These are phyloP conservation scores for Rhodotorula sp. DNA, from an alignment of 1,284 basidiomycete species.

Conservation along the genomic window DNA sequence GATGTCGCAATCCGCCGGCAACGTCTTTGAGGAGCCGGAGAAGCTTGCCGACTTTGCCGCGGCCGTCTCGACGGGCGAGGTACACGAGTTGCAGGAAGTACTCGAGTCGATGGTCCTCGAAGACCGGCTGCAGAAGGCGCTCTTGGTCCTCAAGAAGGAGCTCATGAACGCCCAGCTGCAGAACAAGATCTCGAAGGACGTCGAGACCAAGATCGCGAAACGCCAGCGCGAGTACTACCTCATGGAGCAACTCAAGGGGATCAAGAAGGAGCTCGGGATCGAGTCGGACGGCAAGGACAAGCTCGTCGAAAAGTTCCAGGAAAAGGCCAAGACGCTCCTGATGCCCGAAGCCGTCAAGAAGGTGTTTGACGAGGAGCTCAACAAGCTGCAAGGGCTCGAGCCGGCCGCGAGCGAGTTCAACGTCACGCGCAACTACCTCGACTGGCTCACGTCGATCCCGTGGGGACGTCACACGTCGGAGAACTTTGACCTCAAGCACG, in stretches of 20 bases:
- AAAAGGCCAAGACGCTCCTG: conserved; percentile 77
- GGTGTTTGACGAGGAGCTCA: conserved; percentile 95
- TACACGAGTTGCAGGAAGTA: conserved; percentile 88
- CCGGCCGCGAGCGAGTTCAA: conserved; percentile 75
- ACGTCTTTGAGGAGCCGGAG: conserved; percentile 97
- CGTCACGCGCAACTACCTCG: conserved; percentile 94
- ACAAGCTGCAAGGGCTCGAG: conserved; percentile 86
- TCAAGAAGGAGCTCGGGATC: conserved; percentile 98
- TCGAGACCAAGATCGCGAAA: conserved; percentile 95
- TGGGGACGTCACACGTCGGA: conserved; percentile 95
- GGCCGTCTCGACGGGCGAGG: conserved; percentile 88
- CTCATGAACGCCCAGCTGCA: conserved; percentile 96
- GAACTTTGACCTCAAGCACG: conserved; percentile 86
- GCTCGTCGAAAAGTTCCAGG: conserved; percentile 91
- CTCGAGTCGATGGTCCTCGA: conserved; percentile 83
- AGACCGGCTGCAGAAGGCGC: conserved; percentile 83
- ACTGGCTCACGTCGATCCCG: conserved; percentile 94
- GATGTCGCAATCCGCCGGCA: conserved; percentile 91
- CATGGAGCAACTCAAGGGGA: conserved; percentile 97
- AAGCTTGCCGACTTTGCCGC: conserved; percentile 98
- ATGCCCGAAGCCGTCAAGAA: conserved; percentile 92
- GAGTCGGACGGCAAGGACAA: conserved; percentile 98
- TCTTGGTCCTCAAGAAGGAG: conserved; percentile 95
- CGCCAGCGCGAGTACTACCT: conserved; percentile 96
- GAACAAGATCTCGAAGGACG: conserved; percentile 88